Conservation (phyloP, 106 monocot species). For the Platanthera guangdongensis region DNA sequence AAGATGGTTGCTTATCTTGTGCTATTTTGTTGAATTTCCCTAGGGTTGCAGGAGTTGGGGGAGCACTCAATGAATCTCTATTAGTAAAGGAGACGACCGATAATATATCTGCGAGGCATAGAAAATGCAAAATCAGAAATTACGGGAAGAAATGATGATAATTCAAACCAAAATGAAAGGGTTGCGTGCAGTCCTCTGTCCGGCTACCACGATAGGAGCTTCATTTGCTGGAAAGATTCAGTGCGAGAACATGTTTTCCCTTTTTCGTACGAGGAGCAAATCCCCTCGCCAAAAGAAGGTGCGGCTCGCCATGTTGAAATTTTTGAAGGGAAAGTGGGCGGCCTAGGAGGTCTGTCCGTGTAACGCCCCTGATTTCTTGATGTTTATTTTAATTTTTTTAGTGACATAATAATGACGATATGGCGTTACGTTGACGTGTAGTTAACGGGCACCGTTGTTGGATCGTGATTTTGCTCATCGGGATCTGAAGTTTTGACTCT, state of each 20-base stretch:
- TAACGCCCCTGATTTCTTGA: too few species aligned
- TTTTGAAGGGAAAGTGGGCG: not conserved
- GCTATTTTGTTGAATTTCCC: not conserved
- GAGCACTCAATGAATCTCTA: not conserved
- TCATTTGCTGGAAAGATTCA: not conserved
- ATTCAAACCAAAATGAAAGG: not conserved
- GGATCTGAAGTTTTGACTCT: too few species aligned
- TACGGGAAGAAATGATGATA: not conserved
- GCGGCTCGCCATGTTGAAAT: not conserved
- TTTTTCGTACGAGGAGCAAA: not conserved
- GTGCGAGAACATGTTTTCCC: not conserved
- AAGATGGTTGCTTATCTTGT: not conserved
- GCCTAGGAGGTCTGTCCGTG: not conserved
- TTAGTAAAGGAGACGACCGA: not conserved
- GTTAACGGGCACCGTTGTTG: too few species aligned
- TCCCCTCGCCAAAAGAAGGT: not conserved
- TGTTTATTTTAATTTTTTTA: too few species aligned
- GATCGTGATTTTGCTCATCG: too few species aligned
- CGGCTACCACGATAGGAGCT: not conserved
- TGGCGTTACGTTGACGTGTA: too few species aligned
- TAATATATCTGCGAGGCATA: not conserved
- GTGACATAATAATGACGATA: too few species aligned
- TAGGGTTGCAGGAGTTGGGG: not conserved
- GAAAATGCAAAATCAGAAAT: not conserved
- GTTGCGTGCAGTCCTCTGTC: not conserved